A percentile compares a stretch with the other conserved stretches of the same genome.
phyloP scores from a whole-genome alignment of 2,329 filamentous ascomycete genomes.

The Botrytis fabae region DNA sequence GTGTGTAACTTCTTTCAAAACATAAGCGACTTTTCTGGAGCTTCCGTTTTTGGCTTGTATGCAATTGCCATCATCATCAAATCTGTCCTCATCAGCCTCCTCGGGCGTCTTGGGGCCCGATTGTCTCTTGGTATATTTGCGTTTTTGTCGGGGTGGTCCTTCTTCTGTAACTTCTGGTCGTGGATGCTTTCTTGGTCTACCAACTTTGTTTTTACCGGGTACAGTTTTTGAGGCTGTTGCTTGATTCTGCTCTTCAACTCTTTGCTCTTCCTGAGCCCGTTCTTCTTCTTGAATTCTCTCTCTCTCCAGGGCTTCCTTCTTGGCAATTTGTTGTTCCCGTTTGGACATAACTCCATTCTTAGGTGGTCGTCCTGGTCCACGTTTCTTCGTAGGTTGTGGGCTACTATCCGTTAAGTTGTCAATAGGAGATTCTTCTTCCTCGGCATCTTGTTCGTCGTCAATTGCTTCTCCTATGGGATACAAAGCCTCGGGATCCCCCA shows the following conservation, averaged over 20 bases:
- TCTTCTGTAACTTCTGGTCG: constrained; percentile 52
- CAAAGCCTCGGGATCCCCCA: constrained; percentile 23
- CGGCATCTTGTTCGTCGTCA: constrained; percentile 40
- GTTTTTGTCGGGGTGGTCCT: constrained; percentile 58
- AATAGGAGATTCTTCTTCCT: constrained; percentile 17
- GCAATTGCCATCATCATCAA: constrained; percentile 17
- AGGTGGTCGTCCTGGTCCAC: constrained; percentile 76
- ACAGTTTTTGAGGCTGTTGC: constrained; percentile 47
- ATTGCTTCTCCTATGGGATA: neutral
- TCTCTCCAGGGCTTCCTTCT: constrained; percentile 49
- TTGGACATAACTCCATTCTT: constrained; percentile 86
- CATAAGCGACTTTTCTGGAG: constrained; percentile 43
- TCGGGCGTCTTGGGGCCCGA: constrained; percentile 52
- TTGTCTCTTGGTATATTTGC: constrained; percentile 65
- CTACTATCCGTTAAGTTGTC: constrained; percentile 26
- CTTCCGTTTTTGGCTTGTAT: constrained; percentile 12
- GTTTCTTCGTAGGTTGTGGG: constrained; percentile 44
- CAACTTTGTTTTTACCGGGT: constrained; percentile 59
- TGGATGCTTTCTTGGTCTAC: constrained; percentile 64
- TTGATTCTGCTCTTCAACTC: constrained; percentile 46
- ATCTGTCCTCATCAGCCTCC: constrained; percentile 44
- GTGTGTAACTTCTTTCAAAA: constrained; percentile 54
- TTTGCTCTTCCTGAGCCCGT: constrained; percentile 44
- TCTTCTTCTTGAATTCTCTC: constrained; percentile 61
- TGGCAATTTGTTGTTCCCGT: constrained; percentile 64